These are phyloP conservation scores for Pseudisothecium myosuroides DNA, from an alignment of 225 moss, liverwort and hornwort species.

Conservation along the genomic window DNA sequence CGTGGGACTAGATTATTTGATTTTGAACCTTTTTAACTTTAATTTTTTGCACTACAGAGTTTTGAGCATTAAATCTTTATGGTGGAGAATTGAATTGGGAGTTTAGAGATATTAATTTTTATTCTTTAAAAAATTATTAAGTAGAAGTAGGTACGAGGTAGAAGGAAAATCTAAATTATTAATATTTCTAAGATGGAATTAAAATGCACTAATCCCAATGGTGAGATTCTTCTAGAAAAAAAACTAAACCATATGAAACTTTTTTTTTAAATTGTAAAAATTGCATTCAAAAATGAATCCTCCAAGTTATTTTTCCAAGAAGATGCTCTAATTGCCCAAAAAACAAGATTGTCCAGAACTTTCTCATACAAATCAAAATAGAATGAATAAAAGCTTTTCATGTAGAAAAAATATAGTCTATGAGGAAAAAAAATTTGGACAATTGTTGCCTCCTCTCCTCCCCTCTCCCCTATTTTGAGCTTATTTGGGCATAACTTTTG, in stretches of 20 bases:
- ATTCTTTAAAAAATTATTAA: neutral
- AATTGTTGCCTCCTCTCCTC: no score
- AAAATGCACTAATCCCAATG: neutral
- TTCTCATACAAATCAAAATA: no score
- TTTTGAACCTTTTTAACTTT: neutral
- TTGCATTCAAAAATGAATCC: neutral
- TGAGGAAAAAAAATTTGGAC: no score
- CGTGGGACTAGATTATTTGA: fast-evolving
- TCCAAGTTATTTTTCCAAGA: neutral
- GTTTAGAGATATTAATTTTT: fast-evolving
- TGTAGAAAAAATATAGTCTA: no score
- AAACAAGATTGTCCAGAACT: no score
- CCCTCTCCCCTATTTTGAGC: no score
- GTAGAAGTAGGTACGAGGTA: no score
- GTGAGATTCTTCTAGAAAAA: neutral
- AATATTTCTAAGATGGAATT: neutral
- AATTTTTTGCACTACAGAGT: neutral
- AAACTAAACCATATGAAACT: neutral
- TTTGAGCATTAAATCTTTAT: neutral
- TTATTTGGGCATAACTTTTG: neutral
- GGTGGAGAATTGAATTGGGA: neutral
- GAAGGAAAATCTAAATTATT: neutral
- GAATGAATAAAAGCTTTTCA: no score
- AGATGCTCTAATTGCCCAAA: no score
- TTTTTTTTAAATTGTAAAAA: neutral